phyloP scores from a whole-genome alignment of 1,139 yeast species.

The Sugiyamaella neomexicana region DNA sequence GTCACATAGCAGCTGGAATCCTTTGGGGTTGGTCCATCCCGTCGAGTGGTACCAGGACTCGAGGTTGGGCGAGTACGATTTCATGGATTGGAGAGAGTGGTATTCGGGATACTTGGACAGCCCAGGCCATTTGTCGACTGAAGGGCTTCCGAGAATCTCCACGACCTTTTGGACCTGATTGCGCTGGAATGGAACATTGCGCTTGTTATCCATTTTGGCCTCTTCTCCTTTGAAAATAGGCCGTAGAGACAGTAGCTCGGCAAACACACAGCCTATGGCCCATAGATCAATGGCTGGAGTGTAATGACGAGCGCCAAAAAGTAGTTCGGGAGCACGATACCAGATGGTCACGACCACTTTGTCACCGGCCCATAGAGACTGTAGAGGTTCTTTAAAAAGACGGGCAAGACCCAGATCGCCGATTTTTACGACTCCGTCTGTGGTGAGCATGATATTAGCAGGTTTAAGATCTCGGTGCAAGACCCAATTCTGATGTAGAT shows the following conservation, averaged over 20 bases:
- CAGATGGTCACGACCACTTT: conserved; percentile 97
- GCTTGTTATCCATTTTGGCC: conserved; percentile 90
- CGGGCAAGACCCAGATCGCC: conserved; percentile 96
- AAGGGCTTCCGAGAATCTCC: conserved; percentile 90
- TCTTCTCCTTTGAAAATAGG: conserved; percentile 98
- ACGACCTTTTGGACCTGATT: conserved; percentile 88
- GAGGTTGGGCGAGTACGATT: conserved; percentile 64
- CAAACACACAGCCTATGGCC: conserved; percentile 97
- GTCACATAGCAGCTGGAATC: conserved; percentile 62
- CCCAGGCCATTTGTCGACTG: conserved; percentile 70
- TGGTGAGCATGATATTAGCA: conserved; percentile 94
- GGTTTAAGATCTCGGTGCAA: conserved; percentile 95
- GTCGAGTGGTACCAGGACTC: conserved; percentile 82
- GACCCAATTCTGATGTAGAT: conserved; percentile 93
- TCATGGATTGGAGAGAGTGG: conserved; percentile 62
- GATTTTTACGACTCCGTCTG: conserved; percentile 84
- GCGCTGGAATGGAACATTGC: conserved; percentile 89
- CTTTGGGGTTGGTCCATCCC: conserved; percentile 69
- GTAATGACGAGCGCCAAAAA: conserved; percentile 89
- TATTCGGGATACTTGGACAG: conserved; percentile 83
- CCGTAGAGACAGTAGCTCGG: conserved; percentile 80
- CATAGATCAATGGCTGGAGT: conserved; percentile 94
- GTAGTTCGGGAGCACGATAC: conserved; percentile 94
- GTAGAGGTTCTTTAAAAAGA: conserved; percentile 83
- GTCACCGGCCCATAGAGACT: conserved; percentile 88